phyloP scores from a whole-genome alignment of 768 basidiomycete genomes.

The Cystofilobasidium bisporidii region DNA sequence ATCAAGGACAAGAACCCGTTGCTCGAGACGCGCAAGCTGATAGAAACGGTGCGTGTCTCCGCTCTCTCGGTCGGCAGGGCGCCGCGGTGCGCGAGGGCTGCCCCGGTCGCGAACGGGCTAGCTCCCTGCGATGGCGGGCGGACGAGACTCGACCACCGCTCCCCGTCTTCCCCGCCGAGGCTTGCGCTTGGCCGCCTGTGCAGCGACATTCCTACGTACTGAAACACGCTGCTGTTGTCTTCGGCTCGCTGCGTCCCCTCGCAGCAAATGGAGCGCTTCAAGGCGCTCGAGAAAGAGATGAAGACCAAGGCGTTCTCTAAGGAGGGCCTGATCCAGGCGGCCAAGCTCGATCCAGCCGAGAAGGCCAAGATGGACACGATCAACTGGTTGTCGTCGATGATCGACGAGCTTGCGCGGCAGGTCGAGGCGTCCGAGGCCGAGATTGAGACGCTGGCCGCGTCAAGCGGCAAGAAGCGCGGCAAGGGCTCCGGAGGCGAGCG shows the following conservation, averaged over 20 bases:
- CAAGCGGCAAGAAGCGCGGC: slow-evolving; percentile 54
- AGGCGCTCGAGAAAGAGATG: slow-evolving; percentile 99
- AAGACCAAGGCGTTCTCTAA: slow-evolving; percentile 99
- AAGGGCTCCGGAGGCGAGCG: slow-evolving; percentile 50
- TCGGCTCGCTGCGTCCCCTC: too few species aligned
- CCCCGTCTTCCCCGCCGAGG: too few species aligned
- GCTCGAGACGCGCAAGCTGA: slow-evolving; percentile 85
- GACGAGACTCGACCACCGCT: too few species aligned
- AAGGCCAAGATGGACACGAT: slow-evolving; percentile 84
- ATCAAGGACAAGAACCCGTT: slow-evolving; percentile 95
- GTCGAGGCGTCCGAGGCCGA: slow-evolving; percentile 92
- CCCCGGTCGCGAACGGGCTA: too few species aligned
- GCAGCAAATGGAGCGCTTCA: slow-evolving; percentile 99
- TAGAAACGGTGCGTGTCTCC: slow-evolving; percentile 70
- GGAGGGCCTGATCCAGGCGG: slow-evolving; percentile 87
- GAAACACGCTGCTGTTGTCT: too few species aligned
- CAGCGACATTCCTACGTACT: too few species aligned
- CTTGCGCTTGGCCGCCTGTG: too few species aligned
- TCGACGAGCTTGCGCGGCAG: slow-evolving; percentile 86
- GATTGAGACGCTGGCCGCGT: slow-evolving; percentile 63
- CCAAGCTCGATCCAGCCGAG: slow-evolving; percentile 91
- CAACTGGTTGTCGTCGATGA: slow-evolving; percentile 73
- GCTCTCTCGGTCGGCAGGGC: neutral
- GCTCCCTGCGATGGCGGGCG: too few species aligned
- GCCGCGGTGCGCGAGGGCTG: too few species aligned